Base-by-base conservation (phyloP, 192 early-diverging fungal genomes). In the Coemansia sp. region DNA sequence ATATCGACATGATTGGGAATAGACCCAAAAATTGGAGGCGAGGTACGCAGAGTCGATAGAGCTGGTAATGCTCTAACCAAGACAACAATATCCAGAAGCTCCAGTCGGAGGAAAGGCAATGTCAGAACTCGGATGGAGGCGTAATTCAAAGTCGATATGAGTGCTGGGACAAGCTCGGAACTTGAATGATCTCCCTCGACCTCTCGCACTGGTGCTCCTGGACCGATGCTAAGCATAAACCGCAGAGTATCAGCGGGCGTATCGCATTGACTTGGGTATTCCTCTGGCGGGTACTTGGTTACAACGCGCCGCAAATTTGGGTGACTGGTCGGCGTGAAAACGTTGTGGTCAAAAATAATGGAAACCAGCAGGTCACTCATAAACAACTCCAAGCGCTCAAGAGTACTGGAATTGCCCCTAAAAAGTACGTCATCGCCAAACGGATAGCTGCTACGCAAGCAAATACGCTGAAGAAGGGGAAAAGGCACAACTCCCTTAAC, bases 341-440 rank as follows among this genome's bases (percentile, higher is more conserved):
- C 33, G 15, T 60, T 31, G 12, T 36, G 11, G 3, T 6, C 12
- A 18, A 6, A 36, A 15, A 60, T 29, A 29, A 60, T 60, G 4
- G 11, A 13, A 11, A 36, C 57, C 6, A 31, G 29, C 29, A 15
- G 3, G 1, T 27, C 27, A 7, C 18, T n/a, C 3, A 60, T 3
- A 1, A 16, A 12, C 11, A 60, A 60, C 13, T 34, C 13, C 33
- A 68, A 12, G 55, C 39, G 22, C 36, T 68, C 52, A 8, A 68
- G 52, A 2, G 66, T 68, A 1, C 15, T n/a, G 11, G 10, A 40
- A 20, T 68, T 68, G 12, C 66, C 66, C 6, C 66, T 29, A 13
- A 68, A 68, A 16, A 68, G 36, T n/a, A 55, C 53, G 34, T 68
- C 66, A 29, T 68, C 52, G 16, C 38, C 49, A 29, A 68, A 68